Evolutionary conservation across 2,329 filamentous ascomycete species (phyloP).

Genomic region (Taxawa tesnikishii): DNA sequence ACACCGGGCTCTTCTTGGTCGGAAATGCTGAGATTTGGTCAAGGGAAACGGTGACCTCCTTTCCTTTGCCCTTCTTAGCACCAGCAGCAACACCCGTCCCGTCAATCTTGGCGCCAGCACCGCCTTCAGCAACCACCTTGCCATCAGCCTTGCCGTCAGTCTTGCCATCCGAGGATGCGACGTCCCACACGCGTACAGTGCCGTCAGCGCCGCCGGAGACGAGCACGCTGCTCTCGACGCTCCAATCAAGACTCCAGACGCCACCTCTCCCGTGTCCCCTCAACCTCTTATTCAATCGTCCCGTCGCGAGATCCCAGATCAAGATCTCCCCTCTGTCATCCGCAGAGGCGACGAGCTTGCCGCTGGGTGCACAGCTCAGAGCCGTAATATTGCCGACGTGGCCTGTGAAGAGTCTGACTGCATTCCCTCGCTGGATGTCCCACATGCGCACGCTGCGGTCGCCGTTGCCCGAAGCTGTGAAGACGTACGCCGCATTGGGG

Average conservation of each 20-base stretch:
- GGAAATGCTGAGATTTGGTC: slow-evolving; percentile 93
- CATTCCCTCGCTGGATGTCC: slow-evolving; percentile 77
- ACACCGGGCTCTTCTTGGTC: slow-evolving; percentile 91
- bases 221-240: slow-evolving; percentile 79
- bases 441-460: slow-evolving; percentile 97
- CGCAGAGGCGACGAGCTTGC: slow-evolving; percentile 80
- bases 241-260: slow-evolving; percentile 88
- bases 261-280: slow-evolving; percentile 87
- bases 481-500: slow-evolving; percentile 84
- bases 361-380: slow-evolving; percentile 74
- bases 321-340: slow-evolving; percentile 83
- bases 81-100: slow-evolving; percentile 34
- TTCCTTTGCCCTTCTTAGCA: slow-evolving; percentile 46
- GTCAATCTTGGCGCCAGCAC: slow-evolving; percentile 37
- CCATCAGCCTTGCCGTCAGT: slow-evolving; percentile 30
- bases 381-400: slow-evolving; percentile 81
- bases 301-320: slow-evolving; percentile 87
- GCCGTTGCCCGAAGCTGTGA: slow-evolving; percentile 64
- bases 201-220: slow-evolving; percentile 85
- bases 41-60: slow-evolving; percentile 79
- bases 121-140: slow-evolving; percentile 37
- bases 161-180: slow-evolving; percentile 42
- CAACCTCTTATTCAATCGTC: slow-evolving; percentile 78
- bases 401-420: slow-evolving; percentile 83
- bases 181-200: slow-evolving; percentile 90